Conservation (phyloP, 768 basidiomycete genomes). For the Cubamyces sp. region DNA sequence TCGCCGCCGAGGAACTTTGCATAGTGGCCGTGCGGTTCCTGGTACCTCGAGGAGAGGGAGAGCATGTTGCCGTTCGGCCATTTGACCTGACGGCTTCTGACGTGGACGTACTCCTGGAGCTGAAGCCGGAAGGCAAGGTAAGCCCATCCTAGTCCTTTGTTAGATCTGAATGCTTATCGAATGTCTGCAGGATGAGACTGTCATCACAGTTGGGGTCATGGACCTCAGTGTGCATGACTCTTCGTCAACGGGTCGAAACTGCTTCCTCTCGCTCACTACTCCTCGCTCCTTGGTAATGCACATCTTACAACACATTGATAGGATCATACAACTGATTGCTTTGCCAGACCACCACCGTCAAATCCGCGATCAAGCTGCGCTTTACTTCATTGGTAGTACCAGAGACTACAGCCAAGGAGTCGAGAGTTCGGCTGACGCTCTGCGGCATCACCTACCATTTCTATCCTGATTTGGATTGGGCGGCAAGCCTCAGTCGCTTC, state of each 20-base stretch:
- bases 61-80: constrained; percentile 36
- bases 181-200: constrained; percentile 63
- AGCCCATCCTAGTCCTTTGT: constrained; percentile 18
- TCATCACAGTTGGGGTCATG: constrained; percentile 64
- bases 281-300: constrained; percentile 60
- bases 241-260: constrained; percentile 36
- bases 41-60: constrained; percentile 50
- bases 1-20: neutral
- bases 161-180: neutral
- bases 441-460: constrained; percentile 66
- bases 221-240: constrained; percentile 61
- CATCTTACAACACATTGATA: neutral
- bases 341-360: constrained; percentile 38
- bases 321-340: neutral
- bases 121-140: constrained; percentile 76
- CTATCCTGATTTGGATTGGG: constrained; percentile 65
- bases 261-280: constrained; percentile 59
- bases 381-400: constrained; percentile 67
- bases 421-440: constrained; percentile 64
- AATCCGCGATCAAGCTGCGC: constrained; percentile 61
- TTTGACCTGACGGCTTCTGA: constrained; percentile 67
- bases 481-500: constrained; percentile 63
- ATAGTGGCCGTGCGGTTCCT: constrained; percentile 48
- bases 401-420: constrained; percentile 75
- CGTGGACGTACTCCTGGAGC: constrained; percentile 62